A percentile compares a stretch with the other conserved stretches of the same genome.
Conservation (phyloP, 31 red algal species). For the Pterothamnion heteromorphum region DNA sequence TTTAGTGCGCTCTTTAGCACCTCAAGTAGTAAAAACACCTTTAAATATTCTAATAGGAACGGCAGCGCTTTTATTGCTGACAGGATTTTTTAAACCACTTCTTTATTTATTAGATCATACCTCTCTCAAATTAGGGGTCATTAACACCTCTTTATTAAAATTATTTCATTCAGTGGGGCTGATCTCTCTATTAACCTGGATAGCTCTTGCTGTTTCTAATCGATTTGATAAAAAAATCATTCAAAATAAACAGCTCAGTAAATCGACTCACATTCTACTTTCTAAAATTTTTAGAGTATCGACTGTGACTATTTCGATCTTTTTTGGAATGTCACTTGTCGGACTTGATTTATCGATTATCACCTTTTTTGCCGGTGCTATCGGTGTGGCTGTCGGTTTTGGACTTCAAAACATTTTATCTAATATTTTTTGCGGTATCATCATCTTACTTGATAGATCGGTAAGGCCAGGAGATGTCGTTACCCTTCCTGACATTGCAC, state of each 20-base stretch:
- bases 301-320: not conserved
- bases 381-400: not conserved
- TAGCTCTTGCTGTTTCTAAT: not conserved
- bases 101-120: not conserved
- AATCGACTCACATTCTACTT: not conserved
- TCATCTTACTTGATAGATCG: not conserved
- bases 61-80: no score
- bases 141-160: not conserved
- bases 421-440: not conserved
- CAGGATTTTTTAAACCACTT: no score
- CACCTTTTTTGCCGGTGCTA: not conserved
- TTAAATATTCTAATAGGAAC: no score
- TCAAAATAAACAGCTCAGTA: not conserved
- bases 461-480: conserved; percentile 1
- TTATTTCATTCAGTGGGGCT: not conserved
- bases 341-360: not conserved
- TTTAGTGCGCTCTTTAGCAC: no score
- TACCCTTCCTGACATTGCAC: not conserved
- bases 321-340: not conserved
- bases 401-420: not conserved
- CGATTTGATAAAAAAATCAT: not conserved
- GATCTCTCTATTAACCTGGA: not conserved
- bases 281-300: not conserved
- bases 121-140: not conserved
- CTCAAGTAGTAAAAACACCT: no score